These are phyloP conservation scores for Saprolegnia diclina DNA, from an alignment of 352 stramenopile genomes.

Conservation along the genomic window DNA sequence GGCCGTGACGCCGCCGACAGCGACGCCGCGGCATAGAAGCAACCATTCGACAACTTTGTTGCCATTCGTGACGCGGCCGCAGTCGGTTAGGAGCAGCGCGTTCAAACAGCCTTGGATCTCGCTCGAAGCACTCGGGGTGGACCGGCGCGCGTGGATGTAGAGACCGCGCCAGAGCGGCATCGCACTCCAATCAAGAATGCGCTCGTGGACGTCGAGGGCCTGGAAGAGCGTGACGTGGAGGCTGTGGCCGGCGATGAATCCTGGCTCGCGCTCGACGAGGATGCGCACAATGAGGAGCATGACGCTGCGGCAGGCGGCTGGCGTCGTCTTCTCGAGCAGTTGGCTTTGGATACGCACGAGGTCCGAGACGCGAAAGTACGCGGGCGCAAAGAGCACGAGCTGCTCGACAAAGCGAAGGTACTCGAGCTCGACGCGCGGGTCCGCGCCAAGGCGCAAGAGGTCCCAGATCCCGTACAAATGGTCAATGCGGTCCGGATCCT, in stretches of 20 bases:
- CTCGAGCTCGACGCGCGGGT: constrained; percentile 67
- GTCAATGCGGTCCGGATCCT: constrained; percentile 41
- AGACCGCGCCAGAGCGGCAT: constrained; percentile 61
- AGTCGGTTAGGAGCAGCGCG: constrained; percentile 21
- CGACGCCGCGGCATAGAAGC: constrained; percentile 21
- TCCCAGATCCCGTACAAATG: constrained; percentile 69
- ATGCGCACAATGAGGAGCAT: constrained; percentile 73
- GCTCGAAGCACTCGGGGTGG: constrained; percentile 13
- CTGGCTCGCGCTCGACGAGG: constrained; percentile 66
- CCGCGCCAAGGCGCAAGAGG: constrained; percentile 57
- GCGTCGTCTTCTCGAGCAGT: constrained; percentile 9
- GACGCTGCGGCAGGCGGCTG: constrained; percentile 39
- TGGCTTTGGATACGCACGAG: constrained; percentile 12
- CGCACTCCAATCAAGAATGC: constrained; percentile 51
- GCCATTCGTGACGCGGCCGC: constrained; percentile 13
- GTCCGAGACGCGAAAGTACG: constrained; percentile 36
- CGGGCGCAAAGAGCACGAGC: constrained; percentile 71
- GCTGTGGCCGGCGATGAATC: constrained; percentile 51
- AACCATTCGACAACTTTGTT: constrained; percentile 21
- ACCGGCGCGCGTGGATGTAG: constrained; percentile 56
- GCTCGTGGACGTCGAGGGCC: constrained; percentile 67
- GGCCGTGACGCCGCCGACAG: constrained; percentile 15
- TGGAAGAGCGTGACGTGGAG: constrained; percentile 71
- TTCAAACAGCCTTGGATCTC: constrained; percentile 25
- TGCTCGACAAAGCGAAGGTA: constrained; percentile 80